Evolutionary conservation across 306 rosid genomes (phyloP).

Genomic region (Fragaria nilgerrensis): DNA sequence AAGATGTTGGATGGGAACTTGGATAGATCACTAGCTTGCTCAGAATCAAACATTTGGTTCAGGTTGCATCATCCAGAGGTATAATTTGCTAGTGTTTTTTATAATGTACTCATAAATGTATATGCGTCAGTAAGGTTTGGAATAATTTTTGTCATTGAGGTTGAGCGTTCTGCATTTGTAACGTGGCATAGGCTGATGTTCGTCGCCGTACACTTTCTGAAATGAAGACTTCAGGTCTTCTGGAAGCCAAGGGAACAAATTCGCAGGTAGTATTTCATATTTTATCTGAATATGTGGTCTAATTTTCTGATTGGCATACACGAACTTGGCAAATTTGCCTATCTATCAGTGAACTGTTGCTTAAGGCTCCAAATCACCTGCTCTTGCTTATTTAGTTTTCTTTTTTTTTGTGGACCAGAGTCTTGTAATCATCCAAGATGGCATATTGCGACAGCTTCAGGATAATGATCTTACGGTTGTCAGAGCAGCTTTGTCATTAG

Average conservation of each 20-base stretch:
- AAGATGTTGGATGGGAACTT: constrained; percentile 63
- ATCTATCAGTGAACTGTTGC: neutral
- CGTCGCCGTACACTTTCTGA: constrained; percentile 60
- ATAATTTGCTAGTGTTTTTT: constrained; percentile 10
- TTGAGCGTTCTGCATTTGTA: constrained; percentile 14
- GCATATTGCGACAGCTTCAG: constrained; percentile 65
- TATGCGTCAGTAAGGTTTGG: constrained; percentile 21
- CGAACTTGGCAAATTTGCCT: neutral
- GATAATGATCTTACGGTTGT: constrained; percentile 85
- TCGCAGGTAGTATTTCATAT: constrained; percentile 50
- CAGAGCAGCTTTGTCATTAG: constrained; percentile 59
- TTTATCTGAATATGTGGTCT: neutral
- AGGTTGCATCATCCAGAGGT: constrained; percentile 90
- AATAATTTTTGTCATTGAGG: neutral
- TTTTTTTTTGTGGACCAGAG: constrained; percentile 46
- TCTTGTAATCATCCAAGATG: constrained; percentile 59
- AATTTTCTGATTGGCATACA: neutral
- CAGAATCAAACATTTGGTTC: constrained; percentile 73
- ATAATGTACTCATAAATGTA: constrained; percentile 6
- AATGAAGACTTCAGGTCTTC: constrained; percentile 45
- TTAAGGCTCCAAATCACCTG: neutral
- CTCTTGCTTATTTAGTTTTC: neutral
- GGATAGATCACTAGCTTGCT: constrained; percentile 43
- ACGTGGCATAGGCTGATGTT: constrained; percentile 65
- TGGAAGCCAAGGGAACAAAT: constrained; percentile 44